Evolutionary conservation across 139 green algal species (phyloP), one percentile per base, ranked within the genome.

Genomic region (Coelastrella sp.): DNA sequence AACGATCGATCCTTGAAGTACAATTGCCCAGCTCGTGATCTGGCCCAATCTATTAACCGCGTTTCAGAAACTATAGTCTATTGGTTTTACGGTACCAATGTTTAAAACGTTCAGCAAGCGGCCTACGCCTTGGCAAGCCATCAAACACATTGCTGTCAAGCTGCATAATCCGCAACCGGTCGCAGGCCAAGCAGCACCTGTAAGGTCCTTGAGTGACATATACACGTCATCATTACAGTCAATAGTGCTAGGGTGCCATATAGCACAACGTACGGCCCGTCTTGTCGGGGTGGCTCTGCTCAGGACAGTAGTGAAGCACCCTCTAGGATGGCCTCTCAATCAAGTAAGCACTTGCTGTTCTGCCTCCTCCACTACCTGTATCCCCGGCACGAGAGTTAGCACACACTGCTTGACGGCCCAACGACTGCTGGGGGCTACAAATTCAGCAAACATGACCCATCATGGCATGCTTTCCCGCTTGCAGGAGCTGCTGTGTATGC

Each of bases 401-500:
- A 71, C 11, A 20, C 13, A 4, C 64, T 71, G 2, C 13, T 7
- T 20, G 16, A 3, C 3, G 11, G 64, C 64, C 11, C 64, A 20
- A 71, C 64, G 64, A 14, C 64, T 71, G 13, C 11, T 71, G 13
- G 13, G 2, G 64, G 11, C 64, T 71, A 14, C 64, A 14, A 71
- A 7, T 71, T 7, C 11, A 71, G 64, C 16, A 20, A 14, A 11
- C 13, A 14, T 71, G 64, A 71, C 64, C 3, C 64, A 11, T 20
- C 13, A 11, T 71, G 64, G 11, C 64, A 71, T 11, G 5, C n/a
- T 82, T 57, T 13, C n/a, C 59, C 23, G 58, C 23, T 58, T 75
- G 82, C 82, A 87, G 82, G 82, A 87, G 82, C 23, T 87, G 22
- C 64, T 87, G 32, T 32, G 5, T 4, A 87, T 71, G 65, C 61